Evolutionary conservation across 495 filamentous ascomycete genomes (phyloP).

Genomic region (Tuber microsphaerosporum): DNA sequence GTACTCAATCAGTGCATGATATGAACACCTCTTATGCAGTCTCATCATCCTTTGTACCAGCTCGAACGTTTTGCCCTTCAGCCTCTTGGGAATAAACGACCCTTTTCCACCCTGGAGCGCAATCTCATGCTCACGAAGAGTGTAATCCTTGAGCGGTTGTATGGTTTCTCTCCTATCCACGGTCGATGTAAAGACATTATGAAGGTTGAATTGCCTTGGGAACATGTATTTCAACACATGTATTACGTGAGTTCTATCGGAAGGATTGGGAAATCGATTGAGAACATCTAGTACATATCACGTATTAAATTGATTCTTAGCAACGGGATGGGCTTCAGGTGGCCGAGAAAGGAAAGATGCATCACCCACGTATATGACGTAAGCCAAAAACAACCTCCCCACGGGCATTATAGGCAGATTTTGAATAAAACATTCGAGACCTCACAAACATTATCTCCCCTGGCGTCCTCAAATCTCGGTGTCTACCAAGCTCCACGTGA

Average conservation of each 20-base stretch:
- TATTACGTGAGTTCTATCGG: conserved; percentile 52
- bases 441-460: conserved; percentile 70
- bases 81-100: conserved; percentile 59
- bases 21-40: conserved; percentile 66
- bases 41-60: conserved; percentile 64
- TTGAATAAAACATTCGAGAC: conserved; percentile 79
- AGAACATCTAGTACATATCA: conserved; percentile 60
- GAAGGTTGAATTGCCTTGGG: conserved; percentile 78
- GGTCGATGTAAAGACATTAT: conserved; percentile 77
- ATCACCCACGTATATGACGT: conserved; percentile 67
- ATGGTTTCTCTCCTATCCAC: conserved; percentile 58
- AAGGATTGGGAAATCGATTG: conserved; percentile 58
- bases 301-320: conserved; percentile 14
- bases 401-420: conserved; percentile 58
- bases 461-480: conserved; percentile 40
- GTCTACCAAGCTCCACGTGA: conserved; percentile 20
- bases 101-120: conserved; percentile 41
- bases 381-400: conserved; percentile 66
- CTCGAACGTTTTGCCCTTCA: conserved; percentile 55
- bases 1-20: conserved; percentile 64
- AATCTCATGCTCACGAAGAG: conserved; percentile 77
- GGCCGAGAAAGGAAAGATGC: conserved; percentile 6
- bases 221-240: conserved; percentile 90
- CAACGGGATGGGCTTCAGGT: conserved; percentile 6
- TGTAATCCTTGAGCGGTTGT: conserved; percentile 73